Evolutionary conservation across 768 basidiomycete genomes (phyloP), one percentile per base, ranked within the genome.

Genomic region (Hericium erinaceus): DNA sequence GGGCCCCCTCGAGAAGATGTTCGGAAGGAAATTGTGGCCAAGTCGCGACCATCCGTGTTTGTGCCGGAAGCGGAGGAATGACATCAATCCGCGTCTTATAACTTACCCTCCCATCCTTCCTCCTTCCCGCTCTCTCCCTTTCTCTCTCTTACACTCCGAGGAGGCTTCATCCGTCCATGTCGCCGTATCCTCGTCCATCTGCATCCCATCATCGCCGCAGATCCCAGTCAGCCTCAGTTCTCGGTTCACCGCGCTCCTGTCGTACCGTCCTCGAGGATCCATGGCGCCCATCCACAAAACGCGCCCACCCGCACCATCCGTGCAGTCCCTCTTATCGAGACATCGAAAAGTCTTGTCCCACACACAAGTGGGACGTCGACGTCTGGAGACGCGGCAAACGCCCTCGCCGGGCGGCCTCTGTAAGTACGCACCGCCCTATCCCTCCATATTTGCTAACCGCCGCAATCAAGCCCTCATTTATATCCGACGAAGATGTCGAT

Each of bases 371-470:
- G 76, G 80, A 79, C 64, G 69, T 79, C 28, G 82, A 83, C 60
- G 64, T 70, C 26, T 81, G 79, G 77, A 71, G 78, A 59, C 74
- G 75, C 56, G 77, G 78, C 26, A 86, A 86, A 65, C 72, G 80
- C 55, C 75, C 76, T 37, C 79, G 81, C 22, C 68, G 76, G 55
- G 77, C 80, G 58, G 58, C 69, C 48, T 73, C 76, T 18, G 83
- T 83, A 63, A 63, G 80, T 67, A 26, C 26, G 26, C 26, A 26
- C 26, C 26, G 26, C 26, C 26, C 26, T 26, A 26, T 3, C 26
- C 26, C 26, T 26, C 2, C 26, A 3, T 26, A 26, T 26, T 4
- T 26, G 26, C 26, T 26, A 26, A 26, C 26, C 24, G 26, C 26
- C 26, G 26, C 26, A 26, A 26, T 26, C 26, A 26, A 26, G 26